Conservation (phyloP, 2,329 filamentous ascomycete species). For the Aspergillus hiratsukae region DNA sequence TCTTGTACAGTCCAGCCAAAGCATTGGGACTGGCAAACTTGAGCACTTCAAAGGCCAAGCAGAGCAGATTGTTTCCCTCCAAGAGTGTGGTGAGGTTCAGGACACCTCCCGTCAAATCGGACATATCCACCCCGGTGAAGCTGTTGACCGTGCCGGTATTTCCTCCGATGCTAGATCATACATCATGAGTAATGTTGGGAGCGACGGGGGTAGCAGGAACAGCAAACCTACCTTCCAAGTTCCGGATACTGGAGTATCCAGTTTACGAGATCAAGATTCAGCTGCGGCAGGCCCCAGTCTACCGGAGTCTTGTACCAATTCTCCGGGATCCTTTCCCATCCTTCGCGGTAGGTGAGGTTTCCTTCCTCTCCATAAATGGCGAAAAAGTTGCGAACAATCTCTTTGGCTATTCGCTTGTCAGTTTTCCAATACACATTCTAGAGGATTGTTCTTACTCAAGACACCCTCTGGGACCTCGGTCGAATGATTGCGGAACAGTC, state of each 20-base stretch:
- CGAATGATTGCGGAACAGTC: constrained; percentile 45
- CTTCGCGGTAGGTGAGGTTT: constrained; percentile 41
- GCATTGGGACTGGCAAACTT: constrained; percentile 31
- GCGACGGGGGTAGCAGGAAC: background rate
- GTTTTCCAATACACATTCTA: background rate
- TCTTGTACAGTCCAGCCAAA: constrained; percentile 25
- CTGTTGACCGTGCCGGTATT: constrained; percentile 50
- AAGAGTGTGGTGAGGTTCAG: constrained; percentile 31
- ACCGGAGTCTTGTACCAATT: constrained; percentile 48
- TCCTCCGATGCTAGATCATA: constrained; percentile 43
- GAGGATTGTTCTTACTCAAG: constrained; percentile 25
- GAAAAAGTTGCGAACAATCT: constrained; percentile 46
- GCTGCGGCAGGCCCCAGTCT: constrained; percentile 46
- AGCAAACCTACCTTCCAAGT: constrained; percentile 27
- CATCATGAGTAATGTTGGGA: background rate
- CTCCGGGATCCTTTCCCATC: constrained; percentile 50
- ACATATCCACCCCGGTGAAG: constrained; percentile 46
- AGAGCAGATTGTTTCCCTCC: constrained; percentile 39
- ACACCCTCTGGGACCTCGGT: constrained; percentile 37
- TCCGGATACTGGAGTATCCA: constrained; percentile 40
- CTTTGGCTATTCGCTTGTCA: constrained; percentile 29
- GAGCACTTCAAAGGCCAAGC: constrained; percentile 35
- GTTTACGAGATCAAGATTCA: constrained; percentile 39
- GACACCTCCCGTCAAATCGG: constrained; percentile 42
- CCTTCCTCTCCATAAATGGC: constrained; percentile 42